These are phyloP conservation scores for Trichoderma koningii DNA, from an alignment of 2,329 filamentous ascomycete species.

Conservation along the genomic window DNA sequence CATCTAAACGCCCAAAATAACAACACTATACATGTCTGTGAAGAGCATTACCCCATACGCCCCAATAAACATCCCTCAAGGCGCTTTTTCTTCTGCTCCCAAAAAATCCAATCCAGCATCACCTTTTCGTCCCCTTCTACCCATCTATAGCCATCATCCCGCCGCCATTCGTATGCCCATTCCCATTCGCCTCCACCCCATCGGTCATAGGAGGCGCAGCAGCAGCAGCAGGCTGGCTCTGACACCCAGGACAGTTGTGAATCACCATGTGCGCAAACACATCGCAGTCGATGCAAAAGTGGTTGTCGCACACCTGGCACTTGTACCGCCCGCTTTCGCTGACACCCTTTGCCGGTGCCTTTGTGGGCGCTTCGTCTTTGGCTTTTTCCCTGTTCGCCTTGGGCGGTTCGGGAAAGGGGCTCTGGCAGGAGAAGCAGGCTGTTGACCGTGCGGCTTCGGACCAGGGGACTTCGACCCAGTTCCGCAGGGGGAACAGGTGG, in stretches of 20 bases:
- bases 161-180: conserved; percentile 40
- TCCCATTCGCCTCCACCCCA: conserved; percentile 37
- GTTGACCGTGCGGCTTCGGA: conserved; percentile 60
- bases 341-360: conserved; percentile 58
- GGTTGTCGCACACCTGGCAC: conserved; percentile 80
- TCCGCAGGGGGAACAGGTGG: conserved; percentile 84
- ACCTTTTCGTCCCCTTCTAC: neutral
- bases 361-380: conserved; percentile 32
- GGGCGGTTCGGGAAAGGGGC: conserved; percentile 62
- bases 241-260: conserved; percentile 94
- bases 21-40: neutral
- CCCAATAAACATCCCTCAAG: neutral
- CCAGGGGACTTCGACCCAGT: conserved; percentile 92
- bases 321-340: conserved; percentile 88
- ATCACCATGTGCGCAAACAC: conserved; percentile 91
- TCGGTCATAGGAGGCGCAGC: conserved; percentile 4
- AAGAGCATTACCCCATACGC: neutral
- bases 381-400: conserved; percentile 4
- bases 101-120: neutral
- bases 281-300: conserved; percentile 98
- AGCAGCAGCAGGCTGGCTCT: conserved; percentile 42
- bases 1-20: neutral
- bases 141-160: conserved; percentile 50
- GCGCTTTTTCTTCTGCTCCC: neutral
- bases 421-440: conserved; percentile 78